Evolutionary conservation across 352 stramenopile species (phyloP).

Genomic region (Phytophthora europaea): DNA sequence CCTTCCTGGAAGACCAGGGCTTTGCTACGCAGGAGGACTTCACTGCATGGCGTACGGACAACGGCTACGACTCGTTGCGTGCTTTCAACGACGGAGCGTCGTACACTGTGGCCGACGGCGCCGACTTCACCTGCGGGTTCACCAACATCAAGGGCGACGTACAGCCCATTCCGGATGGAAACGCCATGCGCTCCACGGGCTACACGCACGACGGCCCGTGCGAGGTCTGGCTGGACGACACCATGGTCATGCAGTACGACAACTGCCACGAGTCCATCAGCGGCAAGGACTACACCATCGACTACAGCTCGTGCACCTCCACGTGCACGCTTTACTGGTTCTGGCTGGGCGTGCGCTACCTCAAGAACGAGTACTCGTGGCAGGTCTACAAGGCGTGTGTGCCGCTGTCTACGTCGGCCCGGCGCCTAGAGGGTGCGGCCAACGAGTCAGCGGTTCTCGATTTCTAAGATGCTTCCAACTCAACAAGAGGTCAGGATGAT

Average conservation of each 20-base stretch:
- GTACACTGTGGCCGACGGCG: conserved; percentile 45
- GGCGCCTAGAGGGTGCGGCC: conserved; percentile 25
- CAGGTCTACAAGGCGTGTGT: conserved; percentile 70
- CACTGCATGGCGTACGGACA: conserved; percentile 43
- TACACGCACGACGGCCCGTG: conserved; percentile 63
- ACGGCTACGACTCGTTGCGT: conserved; percentile 52
- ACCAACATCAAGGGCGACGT: conserved; percentile 34
- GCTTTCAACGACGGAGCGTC: conserved; percentile 51
- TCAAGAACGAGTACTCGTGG: conserved; percentile 64
- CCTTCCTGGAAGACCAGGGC: conserved; percentile 60
- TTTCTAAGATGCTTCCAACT: conserved; percentile 13
- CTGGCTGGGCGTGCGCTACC: conserved; percentile 53
- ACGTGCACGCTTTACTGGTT: conserved; percentile 55
- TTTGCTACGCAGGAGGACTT: conserved; percentile 56
- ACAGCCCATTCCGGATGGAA: conserved; percentile 46
- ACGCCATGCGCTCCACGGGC: conserved; percentile 48
- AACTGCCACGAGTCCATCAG: conserved; percentile 50
- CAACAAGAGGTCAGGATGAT: background rate
- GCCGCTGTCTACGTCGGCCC: conserved; percentile 28
- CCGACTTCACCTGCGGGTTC: conserved; percentile 49
- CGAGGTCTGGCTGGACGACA: conserved; percentile 58
- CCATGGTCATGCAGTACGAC: conserved; percentile 40
- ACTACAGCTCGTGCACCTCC: conserved; percentile 49
- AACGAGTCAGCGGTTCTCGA: conserved; percentile 36
- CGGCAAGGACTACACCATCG: conserved; percentile 45